phyloP scores from a whole-genome alignment of 2,329 filamentous ascomycete genomes.

The Penicillium sp. region DNA sequence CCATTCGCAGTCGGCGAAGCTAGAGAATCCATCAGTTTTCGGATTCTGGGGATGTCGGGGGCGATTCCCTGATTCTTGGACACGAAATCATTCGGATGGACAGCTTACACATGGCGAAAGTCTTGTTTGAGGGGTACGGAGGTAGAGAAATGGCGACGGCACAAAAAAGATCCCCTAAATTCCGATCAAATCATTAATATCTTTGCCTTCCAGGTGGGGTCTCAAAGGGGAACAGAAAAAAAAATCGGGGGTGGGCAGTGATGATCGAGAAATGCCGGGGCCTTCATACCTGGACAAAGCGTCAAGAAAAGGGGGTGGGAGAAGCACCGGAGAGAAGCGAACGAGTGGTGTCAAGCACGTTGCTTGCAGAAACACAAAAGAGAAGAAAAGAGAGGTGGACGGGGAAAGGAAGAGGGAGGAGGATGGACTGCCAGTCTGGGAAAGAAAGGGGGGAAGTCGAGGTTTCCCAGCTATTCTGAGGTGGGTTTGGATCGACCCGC shows the following conservation, averaged over 20 bases:
- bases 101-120: conserved; percentile 42
- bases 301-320: conserved; percentile 14
- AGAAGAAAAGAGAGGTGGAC: conserved; percentile 26
- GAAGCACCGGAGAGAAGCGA: conserved; percentile 18
- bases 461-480: conserved; percentile 23
- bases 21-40: conserved; percentile 28
- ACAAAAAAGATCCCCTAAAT: conserved; percentile 29
- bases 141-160: conserved; percentile 22
- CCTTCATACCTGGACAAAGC: conserved; percentile 21
- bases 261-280: conserved; percentile 8
- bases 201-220: conserved; percentile 6
- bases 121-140: conserved; percentile 13
- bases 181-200: conserved; percentile 19
- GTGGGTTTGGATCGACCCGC: conserved; percentile 23
- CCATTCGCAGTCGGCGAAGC: conserved; percentile 36
- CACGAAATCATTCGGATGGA: conserved; percentile 7
- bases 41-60: conserved; percentile 4
- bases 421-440: conserved; percentile 25
- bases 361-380: conserved; percentile 18
- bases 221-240: conserved; percentile 10
- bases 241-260: conserved; percentile 8
- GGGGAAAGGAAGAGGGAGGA: conserved; percentile 17
- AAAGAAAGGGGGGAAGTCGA: conserved; percentile 32
- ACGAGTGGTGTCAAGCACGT: conserved; percentile 18
- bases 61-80: not conserved